Evolutionary conservation across 2,329 filamentous ascomycete species (phyloP).

Genomic region (Clarireedia hainanense): DNA sequence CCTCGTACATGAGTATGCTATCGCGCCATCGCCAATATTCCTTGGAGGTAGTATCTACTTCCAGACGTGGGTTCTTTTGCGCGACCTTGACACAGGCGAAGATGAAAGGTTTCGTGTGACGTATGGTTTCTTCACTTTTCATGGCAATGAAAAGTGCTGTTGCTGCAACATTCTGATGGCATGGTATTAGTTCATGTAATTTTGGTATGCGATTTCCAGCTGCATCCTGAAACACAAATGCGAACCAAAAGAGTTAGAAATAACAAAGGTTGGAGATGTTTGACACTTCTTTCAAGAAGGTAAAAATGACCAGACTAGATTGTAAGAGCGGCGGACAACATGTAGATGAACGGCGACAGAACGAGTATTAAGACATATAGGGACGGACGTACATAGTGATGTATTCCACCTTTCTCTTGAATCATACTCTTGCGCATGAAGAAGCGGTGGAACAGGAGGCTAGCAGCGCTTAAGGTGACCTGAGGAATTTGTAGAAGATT

Average conservation of each 20-base stretch:
- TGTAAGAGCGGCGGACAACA: too few species aligned
- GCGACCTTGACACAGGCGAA: slow-evolving; percentile 90
- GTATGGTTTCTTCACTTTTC: slow-evolving; percentile 94
- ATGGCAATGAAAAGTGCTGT: slow-evolving; percentile 90
- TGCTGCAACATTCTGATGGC: slow-evolving; percentile 66
- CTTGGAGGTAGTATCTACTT: slow-evolving; percentile 94
- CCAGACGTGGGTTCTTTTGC: slow-evolving; percentile 83
- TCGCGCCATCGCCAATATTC: slow-evolving; percentile 98
- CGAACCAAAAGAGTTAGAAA: background rate
- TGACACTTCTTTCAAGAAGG: too few species aligned
- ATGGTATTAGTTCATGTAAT: background rate
- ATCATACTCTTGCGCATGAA: slow-evolving; percentile 86
- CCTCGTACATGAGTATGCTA: slow-evolving; percentile 85
- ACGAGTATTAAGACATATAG: background rate
- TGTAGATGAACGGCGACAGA: too few species aligned
- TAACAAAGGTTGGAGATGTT: background rate
- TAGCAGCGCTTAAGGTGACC: slow-evolving; percentile 83
- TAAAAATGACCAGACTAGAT: too few species aligned
- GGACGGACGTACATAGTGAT: slow-evolving; percentile 70
- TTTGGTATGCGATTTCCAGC: background rate
- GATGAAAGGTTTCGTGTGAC: slow-evolving; percentile 91
- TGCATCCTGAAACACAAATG: background rate
- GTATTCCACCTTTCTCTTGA: slow-evolving; percentile 60
- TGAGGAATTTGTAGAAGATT: slow-evolving; percentile 89
- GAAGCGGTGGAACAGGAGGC: slow-evolving; percentile 92